A percentile compares a stretch with the other conserved stretches of the same genome.
Conservation (phyloP, 371 early-diverging fungal species). For the Cokeromyces recurvatus region DNA sequence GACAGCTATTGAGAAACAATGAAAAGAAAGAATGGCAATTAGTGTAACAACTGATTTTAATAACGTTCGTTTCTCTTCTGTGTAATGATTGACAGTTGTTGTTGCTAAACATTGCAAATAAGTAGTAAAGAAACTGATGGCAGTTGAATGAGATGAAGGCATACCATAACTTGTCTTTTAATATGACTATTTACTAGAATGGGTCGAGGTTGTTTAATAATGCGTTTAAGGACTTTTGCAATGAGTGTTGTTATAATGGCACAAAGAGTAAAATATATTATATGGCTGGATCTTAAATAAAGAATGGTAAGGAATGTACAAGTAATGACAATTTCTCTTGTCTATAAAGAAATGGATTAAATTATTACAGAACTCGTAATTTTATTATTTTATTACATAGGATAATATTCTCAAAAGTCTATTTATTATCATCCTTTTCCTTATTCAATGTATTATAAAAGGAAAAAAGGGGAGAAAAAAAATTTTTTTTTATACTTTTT, state of each 20-base stretch:
- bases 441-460: no score
- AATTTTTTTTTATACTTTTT: no score
- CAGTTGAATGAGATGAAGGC: constrained; percentile 74
- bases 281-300: constrained; percentile 28
- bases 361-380: not conserved
- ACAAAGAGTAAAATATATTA: constrained; percentile 24
- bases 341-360: constrained; percentile 2
- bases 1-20: constrained; percentile 38
- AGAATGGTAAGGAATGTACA: constrained; percentile 14
- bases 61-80: no score
- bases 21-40: no score
- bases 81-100: no score
- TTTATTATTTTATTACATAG: constrained; percentile 1
- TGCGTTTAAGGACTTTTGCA: constrained; percentile 45
- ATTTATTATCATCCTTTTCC: no score
- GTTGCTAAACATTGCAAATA: constrained; percentile 28
- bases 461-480: no score
- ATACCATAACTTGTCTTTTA: constrained; percentile 57
- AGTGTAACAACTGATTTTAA: no score
- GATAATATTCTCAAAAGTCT: no score
- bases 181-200: not conserved
- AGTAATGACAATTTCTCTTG: constrained; percentile 8
- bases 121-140: constrained; percentile 64
- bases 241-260: constrained; percentile 19
- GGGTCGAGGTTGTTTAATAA: constrained; percentile 45